Evolutionary conservation across 495 filamentous ascomycete species (phyloP), one percentile per base, ranked within the genome.

Genomic region (Astrocystis sublimbata): DNA sequence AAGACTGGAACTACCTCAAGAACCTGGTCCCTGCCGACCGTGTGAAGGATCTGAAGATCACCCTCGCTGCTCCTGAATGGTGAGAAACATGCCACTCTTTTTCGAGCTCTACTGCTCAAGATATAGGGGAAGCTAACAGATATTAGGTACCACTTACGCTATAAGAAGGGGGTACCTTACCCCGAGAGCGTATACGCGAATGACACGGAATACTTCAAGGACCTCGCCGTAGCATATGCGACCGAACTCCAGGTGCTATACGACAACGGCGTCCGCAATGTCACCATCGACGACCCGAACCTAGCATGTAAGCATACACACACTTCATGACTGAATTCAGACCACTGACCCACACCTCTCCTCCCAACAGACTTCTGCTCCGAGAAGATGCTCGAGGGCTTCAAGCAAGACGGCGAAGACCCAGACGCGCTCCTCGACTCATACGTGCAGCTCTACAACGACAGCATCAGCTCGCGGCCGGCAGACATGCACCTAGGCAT

Each of bases 371-470:
- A 88, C 69, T 89, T 89, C 75, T 88, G 85, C 68, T 87, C 85
- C 41, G 82, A 87, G 49, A 85, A 87, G 69, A 88, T 89, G 84
- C 72, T 88, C 6, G 74, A 72, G 7, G 86, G 85, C 24, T 88
- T 85, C 78, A 79, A 83, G 67, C 75, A 71, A 8, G 86, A 88
- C 61, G 68, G 78, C 72, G 72, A 81, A 76, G 73, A 83, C 74
- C 51, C 84, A n/a, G 84, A 88, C 17, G 78, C 79, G 50, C 78
- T 86, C 53, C 79, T 90, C 41, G 82, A 87, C 67, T 81, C 82
- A 46, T 89, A 89, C 73, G 85, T 90, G 74, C 80, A 81, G 69
- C 76, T 86, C 68, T 89, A 90, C 80, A 90, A 89, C 66, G 83
- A 85, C 74, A 82, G 82, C 70, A 75, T 89, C 62, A 74, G 80